Base-by-base conservation (phyloP, 2,329 filamentous ascomycete genomes). In the Trichoderma citrinoviride region DNA sequence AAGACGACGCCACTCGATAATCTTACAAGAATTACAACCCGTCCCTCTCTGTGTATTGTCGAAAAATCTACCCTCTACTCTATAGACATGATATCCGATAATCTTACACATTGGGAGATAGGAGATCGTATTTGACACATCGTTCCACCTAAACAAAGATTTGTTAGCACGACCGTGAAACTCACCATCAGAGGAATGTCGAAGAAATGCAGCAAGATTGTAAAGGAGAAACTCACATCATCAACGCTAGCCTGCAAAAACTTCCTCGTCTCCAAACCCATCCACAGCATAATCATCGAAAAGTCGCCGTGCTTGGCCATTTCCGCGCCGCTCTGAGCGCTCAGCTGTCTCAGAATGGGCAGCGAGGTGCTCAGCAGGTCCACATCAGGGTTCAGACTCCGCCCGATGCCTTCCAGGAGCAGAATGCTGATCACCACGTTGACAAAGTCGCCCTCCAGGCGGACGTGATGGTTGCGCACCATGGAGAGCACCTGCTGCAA, bases 391-490 rank as follows among this genome's bases (percentile, higher is more conserved):
- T 98, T 90, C 17, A 99, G 79, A 66, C 84, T 92, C 67, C 95
- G 85, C 0, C 95, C 95, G 72, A 98, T 99, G 7, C 95, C 95
- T 75, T 99, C 95, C 1, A 99, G 83, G 2, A 99, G 83, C 40
- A 99, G 80, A 61, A 98, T 97, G 66, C 92, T 96, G 65, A 99
- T 90, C 33, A 99, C 94, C 5, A 99, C 95, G 73, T 99, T 99
- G 74, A 99, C 93, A 74, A 98, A 99, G 75, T 99, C 95, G 8
- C 95, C 95, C 77, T 99, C 95, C 57, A 99, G 85, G 8, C 95
- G 85, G 4, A 99, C 95, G 74, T 99, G 95, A 75, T 99, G 95
- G 10, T 83, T 81, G 63, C 95, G 87, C 33, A 99, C 95, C 93
- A 99, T 97, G 66, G 84, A 84, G 50, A 99, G 81, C 0, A 98